Conservation (phyloP, 495 filamentous ascomycete species). For the Talaromyces borbonicus region DNA sequence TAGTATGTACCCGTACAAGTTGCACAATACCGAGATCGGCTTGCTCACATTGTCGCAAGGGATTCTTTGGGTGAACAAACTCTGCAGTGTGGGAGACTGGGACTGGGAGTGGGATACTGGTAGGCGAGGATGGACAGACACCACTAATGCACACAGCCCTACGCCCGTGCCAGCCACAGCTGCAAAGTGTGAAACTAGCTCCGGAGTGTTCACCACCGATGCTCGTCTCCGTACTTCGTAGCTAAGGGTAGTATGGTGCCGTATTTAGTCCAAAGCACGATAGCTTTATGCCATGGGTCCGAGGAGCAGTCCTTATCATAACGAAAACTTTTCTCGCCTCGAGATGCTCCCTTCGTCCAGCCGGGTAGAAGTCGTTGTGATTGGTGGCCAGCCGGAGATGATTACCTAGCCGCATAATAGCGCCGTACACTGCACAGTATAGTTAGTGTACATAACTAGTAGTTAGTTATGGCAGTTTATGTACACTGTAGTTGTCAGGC, state of each 20-base stretch:
- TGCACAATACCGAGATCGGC: too few relatives aligned
- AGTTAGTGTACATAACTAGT: too few relatives aligned
- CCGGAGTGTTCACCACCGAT: neutral
- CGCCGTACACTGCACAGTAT: too few relatives aligned
- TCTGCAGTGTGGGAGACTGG: neutral
- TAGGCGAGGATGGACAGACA: neutral
- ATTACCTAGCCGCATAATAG: neutral
- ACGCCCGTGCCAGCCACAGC: neutral
- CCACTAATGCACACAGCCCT: conserved; percentile 1
- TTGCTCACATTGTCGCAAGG: too few relatives aligned
- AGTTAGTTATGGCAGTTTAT: too few relatives aligned
- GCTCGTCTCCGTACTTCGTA: neutral
- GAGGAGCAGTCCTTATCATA: too few relatives aligned
- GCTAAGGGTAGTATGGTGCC: too few relatives aligned
- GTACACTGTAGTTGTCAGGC: too few relatives aligned
- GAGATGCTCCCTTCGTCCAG: neutral
- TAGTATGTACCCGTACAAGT: too few relatives aligned
- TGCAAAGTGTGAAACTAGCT: neutral
- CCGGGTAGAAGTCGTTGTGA: neutral
- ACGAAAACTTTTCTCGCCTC: neutral
- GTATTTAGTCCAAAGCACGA: too few relatives aligned
- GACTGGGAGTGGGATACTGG: neutral
- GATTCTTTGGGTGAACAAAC: neutral
- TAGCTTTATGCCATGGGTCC: too few relatives aligned
- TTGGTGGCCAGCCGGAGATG: neutral